Evolutionary conservation across 441 rosid genomes (phyloP).

Genomic region (Pelargonium australe): DNA sequence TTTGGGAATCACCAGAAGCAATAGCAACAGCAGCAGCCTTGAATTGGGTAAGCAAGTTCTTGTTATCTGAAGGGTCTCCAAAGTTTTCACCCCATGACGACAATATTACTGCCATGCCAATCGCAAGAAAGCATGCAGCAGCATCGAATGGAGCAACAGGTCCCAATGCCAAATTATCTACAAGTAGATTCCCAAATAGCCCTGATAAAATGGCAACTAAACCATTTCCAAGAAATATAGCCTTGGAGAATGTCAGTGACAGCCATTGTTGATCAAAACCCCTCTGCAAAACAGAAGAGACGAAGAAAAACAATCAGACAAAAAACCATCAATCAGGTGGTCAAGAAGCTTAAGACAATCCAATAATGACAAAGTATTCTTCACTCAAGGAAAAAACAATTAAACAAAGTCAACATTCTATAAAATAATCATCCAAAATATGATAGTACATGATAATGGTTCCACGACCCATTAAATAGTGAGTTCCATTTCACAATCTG

Average conservation of each 20-base stretch:
- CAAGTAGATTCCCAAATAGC: slow-evolving; percentile 80
- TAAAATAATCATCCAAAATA: no score
- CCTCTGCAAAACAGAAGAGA: slow-evolving; percentile 40
- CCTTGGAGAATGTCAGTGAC: slow-evolving; percentile 89
- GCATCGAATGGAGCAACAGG: slow-evolving; percentile 99
- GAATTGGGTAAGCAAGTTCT: slow-evolving; percentile 84
- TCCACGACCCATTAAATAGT: no score
- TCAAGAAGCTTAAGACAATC: not conserved
- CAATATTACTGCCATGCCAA: slow-evolving; percentile 82
- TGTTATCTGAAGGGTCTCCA: slow-evolving; percentile 87
- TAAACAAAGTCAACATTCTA: no score
- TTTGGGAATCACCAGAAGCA: slow-evolving; percentile 62
- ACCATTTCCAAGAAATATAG: slow-evolving; percentile 94
- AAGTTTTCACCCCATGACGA: slow-evolving; percentile 87
- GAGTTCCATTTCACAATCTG: no score
- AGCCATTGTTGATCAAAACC: slow-evolving; percentile 93
- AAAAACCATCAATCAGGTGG: not conserved
- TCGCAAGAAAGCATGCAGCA: slow-evolving; percentile 91
- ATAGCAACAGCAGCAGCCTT: slow-evolving; percentile 86
- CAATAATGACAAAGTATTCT: no score
- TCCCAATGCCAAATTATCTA: slow-evolving; percentile 70
- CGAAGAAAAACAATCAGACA: not conserved
- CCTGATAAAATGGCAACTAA: slow-evolving; percentile 90
- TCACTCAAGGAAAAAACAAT: no score
- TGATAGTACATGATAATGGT: no score